These are phyloP conservation scores for Lepidium didymum DNA, from an alignment of 345 rosid species.

Conservation along the genomic window DNA sequence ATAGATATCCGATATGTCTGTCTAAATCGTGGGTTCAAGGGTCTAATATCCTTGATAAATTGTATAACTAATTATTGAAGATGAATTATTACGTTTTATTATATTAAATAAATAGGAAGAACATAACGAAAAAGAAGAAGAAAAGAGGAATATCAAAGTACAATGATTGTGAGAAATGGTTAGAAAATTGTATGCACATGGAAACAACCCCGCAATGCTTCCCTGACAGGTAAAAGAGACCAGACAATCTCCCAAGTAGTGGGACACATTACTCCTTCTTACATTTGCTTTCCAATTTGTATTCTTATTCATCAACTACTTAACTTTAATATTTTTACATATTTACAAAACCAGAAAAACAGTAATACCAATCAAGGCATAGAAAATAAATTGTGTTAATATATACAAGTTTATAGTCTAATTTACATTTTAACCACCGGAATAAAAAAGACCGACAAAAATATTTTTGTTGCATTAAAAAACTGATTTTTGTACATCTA, in stretches of 20 bases:
- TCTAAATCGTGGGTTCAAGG: not conserved
- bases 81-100: not conserved
- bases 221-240: conserved; percentile 16
- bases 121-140: not conserved
- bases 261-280: conserved; percentile 21
- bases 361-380: no score
- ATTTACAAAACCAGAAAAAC: no score
- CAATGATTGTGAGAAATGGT: conserved; percentile 12
- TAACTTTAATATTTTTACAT: no score
- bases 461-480: no score
- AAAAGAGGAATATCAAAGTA: conserved; percentile 6
- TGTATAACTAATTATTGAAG: not conserved
- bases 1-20: not conserved
- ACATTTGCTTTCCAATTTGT: conserved; percentile 2
- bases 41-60: not conserved
- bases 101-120: not conserved
- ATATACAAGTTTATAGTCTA: no score
- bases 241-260: conserved; percentile 29
- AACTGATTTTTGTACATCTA: no score
- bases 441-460: no score
- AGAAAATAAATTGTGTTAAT: no score
- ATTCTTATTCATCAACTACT: no score
- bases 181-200: conserved; percentile 21
- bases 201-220: conserved; percentile 22
- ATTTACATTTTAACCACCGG: no score